Evolutionary conservation across 2,329 filamentous ascomycete species (phyloP).

Genomic region (Penicillium sp.): DNA sequence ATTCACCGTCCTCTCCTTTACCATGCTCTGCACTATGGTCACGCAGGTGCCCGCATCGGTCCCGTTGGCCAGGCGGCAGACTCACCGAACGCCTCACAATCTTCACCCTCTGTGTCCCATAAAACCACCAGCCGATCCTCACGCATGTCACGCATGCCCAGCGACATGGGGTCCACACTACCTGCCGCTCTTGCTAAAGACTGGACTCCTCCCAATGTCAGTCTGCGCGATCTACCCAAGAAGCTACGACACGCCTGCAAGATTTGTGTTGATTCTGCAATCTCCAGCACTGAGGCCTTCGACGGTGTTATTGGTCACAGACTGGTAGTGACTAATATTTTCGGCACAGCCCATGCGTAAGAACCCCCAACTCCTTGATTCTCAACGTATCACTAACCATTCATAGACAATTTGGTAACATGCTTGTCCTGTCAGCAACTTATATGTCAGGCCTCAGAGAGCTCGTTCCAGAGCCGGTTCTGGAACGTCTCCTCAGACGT

Average conservation of each 20-base stretch:
- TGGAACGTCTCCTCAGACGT: slow-evolving; percentile 65
- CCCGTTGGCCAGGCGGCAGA: slow-evolving; percentile 23
- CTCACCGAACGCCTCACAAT: slow-evolving; percentile 39
- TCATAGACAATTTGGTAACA: slow-evolving; percentile 89
- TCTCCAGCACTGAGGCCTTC: slow-evolving; percentile 8
- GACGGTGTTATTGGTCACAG: slow-evolving; percentile 8
- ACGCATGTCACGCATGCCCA: slow-evolving; percentile 33
- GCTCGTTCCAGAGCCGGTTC: slow-evolving; percentile 57
- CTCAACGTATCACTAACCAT: slow-evolving; percentile 22
- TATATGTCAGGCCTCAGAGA: slow-evolving; percentile 66
- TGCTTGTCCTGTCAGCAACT: slow-evolving; percentile 83
- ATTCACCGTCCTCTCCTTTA: slow-evolving; percentile 78
- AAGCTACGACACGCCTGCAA: slow-evolving; percentile 36
- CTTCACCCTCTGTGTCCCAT: slow-evolving; percentile 38
- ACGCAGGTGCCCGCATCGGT: slow-evolving; percentile 39
- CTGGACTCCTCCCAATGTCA: slow-evolving; percentile 20
- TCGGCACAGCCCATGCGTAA: slow-evolving; percentile 12
- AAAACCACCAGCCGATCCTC: slow-evolving; percentile 21
- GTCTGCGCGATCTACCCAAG: slow-evolving; percentile 34
- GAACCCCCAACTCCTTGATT: neutral
- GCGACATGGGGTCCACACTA: slow-evolving; percentile 36
- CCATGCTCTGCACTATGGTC: slow-evolving; percentile 56
- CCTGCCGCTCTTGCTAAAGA: slow-evolving; percentile 9
- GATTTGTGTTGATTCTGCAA: slow-evolving; percentile 2
- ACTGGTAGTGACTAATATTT: slow-evolving; percentile 8